A percentile compares a stretch with the other conserved stretches of the same genome.
Conservation (phyloP, 139 green algal genomes). For the Gonium pectorale region DNA sequence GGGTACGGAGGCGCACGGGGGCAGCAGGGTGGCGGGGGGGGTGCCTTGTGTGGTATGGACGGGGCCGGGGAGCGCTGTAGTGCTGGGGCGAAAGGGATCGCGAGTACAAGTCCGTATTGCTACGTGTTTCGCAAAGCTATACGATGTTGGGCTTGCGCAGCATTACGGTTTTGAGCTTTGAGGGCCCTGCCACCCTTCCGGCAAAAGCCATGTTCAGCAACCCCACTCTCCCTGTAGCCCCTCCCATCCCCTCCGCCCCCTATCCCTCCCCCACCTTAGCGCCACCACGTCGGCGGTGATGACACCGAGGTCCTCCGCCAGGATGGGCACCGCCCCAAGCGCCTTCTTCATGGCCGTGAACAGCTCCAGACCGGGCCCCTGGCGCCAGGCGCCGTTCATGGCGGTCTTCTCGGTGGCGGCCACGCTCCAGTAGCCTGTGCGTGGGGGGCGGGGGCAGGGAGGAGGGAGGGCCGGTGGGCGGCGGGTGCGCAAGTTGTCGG, state of each 20-base stretch:
- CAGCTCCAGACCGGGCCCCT: slow-evolving; percentile 83
- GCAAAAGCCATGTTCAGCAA: neutral
- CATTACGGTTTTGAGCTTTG: too few species aligned
- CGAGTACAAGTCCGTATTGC: too few species aligned
- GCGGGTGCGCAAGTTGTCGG: neutral
- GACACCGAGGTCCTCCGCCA: slow-evolving; percentile 97
- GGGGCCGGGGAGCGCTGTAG: too few species aligned
- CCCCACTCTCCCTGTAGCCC: neutral
- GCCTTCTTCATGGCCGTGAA: slow-evolving; percentile 79
- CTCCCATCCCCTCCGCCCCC: neutral
- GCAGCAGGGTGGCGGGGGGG: neutral
- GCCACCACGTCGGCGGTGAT: slow-evolving; percentile 96
- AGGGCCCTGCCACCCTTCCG: too few species aligned
- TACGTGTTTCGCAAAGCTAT: too few species aligned
- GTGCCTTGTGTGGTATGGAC: neutral
- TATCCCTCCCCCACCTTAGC: slow-evolving; percentile 72
- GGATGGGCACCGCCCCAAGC: slow-evolving; percentile 84
- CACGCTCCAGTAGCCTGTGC: slow-evolving; percentile 92
- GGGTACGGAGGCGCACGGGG: too few species aligned
- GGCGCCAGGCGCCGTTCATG: slow-evolving; percentile 89
- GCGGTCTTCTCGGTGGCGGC: slow-evolving; percentile 87
- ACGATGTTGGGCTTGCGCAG: too few species aligned
- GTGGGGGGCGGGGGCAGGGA: neutral
- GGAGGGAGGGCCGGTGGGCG: neutral
- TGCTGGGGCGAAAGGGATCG: too few species aligned